Conservation (phyloP, 2,329 filamentous ascomycete species). For the Hypoxylon sp. region DNA sequence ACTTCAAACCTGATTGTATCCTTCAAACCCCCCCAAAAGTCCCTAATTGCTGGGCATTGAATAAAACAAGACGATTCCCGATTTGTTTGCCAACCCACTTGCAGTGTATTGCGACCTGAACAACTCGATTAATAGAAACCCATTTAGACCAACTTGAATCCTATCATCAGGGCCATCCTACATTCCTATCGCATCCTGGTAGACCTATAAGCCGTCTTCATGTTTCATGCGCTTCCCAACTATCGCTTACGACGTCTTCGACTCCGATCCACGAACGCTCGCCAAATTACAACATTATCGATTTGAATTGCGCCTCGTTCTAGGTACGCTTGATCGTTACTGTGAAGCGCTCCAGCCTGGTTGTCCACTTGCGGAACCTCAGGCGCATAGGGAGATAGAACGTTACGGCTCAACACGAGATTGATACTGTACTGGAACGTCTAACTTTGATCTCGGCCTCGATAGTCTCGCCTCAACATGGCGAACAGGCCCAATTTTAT, state of each 20-base stretch:
- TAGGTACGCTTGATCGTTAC: neutral
- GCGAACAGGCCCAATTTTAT: constrained; percentile 68
- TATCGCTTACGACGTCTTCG: constrained; percentile 24
- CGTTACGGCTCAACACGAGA: neutral
- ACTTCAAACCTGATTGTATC: constrained; percentile 13
- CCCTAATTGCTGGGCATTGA: constrained; percentile 18
- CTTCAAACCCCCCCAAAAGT: constrained; percentile 10
- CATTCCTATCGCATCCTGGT: constrained; percentile 44
- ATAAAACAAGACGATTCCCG: constrained; percentile 18
- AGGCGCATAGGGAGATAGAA: constrained; percentile 16
- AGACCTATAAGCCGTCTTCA: constrained; percentile 41
- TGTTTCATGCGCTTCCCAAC: constrained; percentile 45
- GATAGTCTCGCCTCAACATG: constrained; percentile 57
- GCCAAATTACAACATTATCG: neutral
- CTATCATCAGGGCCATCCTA: constrained; percentile 35
- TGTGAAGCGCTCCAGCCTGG: constrained; percentile 15
- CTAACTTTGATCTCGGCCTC: constrained; percentile 4
- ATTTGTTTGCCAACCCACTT: constrained; percentile 8
- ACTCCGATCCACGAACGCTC: constrained; percentile 14
- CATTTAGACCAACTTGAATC: constrained; percentile 8
- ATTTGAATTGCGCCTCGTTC: constrained; percentile 19
- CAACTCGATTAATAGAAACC: constrained; percentile 12
- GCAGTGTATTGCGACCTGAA: constrained; percentile 11
- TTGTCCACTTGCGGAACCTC: neutral
- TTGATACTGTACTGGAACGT: constrained; percentile 4